Evolutionary conservation across 257 asterid species (phyloP), one percentile per base, ranked within the genome.

Genomic region (Leonotis leonurus): DNA sequence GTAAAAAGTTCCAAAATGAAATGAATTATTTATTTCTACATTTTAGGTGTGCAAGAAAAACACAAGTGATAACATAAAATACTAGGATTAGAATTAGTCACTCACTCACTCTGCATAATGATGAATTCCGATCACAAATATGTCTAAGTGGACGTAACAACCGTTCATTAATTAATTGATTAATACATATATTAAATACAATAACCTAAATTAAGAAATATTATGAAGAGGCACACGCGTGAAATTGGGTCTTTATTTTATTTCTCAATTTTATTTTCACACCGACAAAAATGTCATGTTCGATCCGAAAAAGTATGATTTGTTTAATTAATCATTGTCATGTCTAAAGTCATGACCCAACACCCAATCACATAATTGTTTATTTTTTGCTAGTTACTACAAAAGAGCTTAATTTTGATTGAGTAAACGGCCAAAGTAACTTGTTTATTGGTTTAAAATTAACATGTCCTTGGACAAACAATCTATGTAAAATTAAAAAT

Each of bases 251-350:
- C 27, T 24, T 14, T 37, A 14, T 30, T 18, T n/a, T 50, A 55
- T 46, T 32, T 43, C n/a, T 14, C 33, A n/a, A 4, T 10, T 25
- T 46, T 8, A 2, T 6, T 1, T 25, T 55, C 13, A 16, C 64
- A 72, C 73, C 73, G 73, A 60, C 69, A 61, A 44, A 18, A 40
- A 3, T 51, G 36, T 36, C 30, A 17, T 40, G 10, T 29, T 62
- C 74, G 21, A 50, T 39, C 40, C 27, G 14, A 55, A 52, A n/a
- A 58, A 64, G 24, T 67, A 56, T 7, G 45, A 57, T 41, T 39
- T 41, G 62, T 35, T 44, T 63, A 64, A 70, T 70, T 63, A 39
- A 70, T 75, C 51, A 75, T 67, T 59, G 24, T 54, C 67, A 67
- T 58, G 61, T 62, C 62, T 39, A 55, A 67, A 44, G 41, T 46